Evolutionary conservation across 2,329 filamentous ascomycete genomes (phyloP).

Genomic region (Fusarium tupiense): DNA sequence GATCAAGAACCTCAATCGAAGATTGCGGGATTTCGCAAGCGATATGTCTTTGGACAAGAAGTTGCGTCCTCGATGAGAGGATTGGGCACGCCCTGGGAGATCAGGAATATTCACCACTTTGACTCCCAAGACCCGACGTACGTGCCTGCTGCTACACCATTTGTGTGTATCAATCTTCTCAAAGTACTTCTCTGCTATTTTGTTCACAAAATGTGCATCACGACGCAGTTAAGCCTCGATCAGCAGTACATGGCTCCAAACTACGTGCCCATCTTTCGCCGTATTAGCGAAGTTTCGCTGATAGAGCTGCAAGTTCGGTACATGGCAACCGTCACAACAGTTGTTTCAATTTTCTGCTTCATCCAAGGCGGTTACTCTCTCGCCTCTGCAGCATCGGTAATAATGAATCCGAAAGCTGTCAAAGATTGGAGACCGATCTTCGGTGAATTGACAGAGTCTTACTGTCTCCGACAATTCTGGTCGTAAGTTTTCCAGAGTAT

Average conservation of each 20-base stretch:
- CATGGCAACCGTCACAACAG: slow-evolving; percentile 31
- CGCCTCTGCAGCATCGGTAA: slow-evolving; percentile 13
- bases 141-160: slow-evolving; percentile 9
- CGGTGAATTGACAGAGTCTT: slow-evolving; percentile 22
- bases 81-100: slow-evolving; percentile 33
- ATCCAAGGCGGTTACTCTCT: slow-evolving; percentile 35
- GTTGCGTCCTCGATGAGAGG: slow-evolving; percentile 38
- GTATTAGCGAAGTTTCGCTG: slow-evolving; percentile 8
- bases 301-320: slow-evolving; percentile 32
- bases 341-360: slow-evolving; percentile 36
- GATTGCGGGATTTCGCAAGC: background rate
- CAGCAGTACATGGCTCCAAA: slow-evolving; percentile 21
- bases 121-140: slow-evolving; percentile 21
- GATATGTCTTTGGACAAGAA: slow-evolving; percentile 34
- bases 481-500: slow-evolving; percentile 15
- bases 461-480: slow-evolving; percentile 32
- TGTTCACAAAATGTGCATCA: slow-evolving; percentile 27
- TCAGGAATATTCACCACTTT: slow-evolving; percentile 37
- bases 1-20: background rate
- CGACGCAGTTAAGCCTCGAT: slow-evolving; percentile 21
- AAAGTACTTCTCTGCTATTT: slow-evolving; percentile 29
- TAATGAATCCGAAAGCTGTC: slow-evolving; percentile 19
- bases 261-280: slow-evolving; percentile 26
- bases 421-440: slow-evolving; percentile 35
- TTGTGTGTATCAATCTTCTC: slow-evolving; percentile 20